Conservation (phyloP, 2,329 filamentous ascomycete species). For the Cladosporium austrohemisphaericum region DNA sequence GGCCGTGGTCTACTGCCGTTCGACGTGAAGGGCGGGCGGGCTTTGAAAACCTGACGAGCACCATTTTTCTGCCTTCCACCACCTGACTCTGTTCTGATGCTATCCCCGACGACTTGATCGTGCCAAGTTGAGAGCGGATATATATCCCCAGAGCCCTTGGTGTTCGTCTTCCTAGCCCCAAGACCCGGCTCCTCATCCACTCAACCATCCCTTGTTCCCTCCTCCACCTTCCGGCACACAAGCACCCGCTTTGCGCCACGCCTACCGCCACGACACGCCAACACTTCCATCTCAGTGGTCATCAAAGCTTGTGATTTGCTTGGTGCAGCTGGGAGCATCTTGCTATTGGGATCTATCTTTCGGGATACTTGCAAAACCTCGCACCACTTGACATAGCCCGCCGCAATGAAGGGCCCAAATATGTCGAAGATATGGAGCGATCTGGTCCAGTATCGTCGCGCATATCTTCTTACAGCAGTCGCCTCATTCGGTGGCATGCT, state of each 20-base stretch:
- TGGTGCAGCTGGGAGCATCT: not conserved
- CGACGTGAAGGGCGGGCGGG: too few relatives aligned
- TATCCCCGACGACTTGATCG: too few relatives aligned
- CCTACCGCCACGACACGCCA: slow-evolving; percentile 7
- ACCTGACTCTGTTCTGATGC: not conserved
- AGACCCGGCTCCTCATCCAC: not conserved
- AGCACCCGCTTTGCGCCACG: not conserved
- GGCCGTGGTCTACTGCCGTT: too few relatives aligned
- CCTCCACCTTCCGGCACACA: slow-evolving; percentile 12
- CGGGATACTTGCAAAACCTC: too few relatives aligned
- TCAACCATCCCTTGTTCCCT: slow-evolving; percentile 9
- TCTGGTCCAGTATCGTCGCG: slow-evolving; percentile 38
- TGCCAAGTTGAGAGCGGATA: not conserved
- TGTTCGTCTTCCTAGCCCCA: too few relatives aligned
- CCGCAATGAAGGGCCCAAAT: slow-evolving; percentile 33
- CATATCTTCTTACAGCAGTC: slow-evolving; percentile 41
- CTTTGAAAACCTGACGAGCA: not conserved
- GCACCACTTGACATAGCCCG: slow-evolving; percentile 1
- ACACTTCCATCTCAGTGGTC: slow-evolving; percentile 1
- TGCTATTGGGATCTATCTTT: too few relatives aligned
- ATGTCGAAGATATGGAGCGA: slow-evolving; percentile 36
- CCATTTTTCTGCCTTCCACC: not conserved
- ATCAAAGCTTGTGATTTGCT: slow-evolving; percentile 7
- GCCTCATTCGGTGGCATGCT: slow-evolving; percentile 38
- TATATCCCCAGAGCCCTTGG: not conserved